phyloP scores from a whole-genome alignment of 495 filamentous ascomycete species.

The Aspergillus cavernicola region DNA sequence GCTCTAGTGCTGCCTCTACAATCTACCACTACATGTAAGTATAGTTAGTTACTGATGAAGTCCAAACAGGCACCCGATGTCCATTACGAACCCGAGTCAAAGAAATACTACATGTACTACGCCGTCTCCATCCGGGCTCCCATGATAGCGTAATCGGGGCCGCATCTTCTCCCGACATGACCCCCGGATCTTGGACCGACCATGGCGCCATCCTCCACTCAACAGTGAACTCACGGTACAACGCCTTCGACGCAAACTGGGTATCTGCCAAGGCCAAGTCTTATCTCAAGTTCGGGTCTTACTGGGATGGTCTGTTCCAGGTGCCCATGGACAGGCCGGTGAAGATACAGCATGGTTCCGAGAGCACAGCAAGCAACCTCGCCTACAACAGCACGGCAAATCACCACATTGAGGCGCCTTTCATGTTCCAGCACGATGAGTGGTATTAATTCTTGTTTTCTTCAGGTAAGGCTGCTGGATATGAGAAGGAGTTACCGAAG shows the following conservation, averaged over 20 bases:
- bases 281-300: constrained; percentile 52
- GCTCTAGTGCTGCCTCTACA: no score
- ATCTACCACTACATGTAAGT: background rate
- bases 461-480: constrained; percentile 57
- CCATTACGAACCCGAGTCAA: background rate
- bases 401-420: constrained; percentile 56
- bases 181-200: background rate
- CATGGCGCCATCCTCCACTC: background rate
- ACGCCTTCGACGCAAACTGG: constrained; percentile 1
- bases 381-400: constrained; percentile 51
- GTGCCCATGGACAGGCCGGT: constrained; percentile 47
- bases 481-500: constrained; percentile 45
- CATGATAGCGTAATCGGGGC: background rate
- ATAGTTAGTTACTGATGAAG: background rate
- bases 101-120: constrained; percentile 4
- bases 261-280: background rate
- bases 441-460: constrained; percentile 69
- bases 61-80: background rate
- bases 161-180: background rate
- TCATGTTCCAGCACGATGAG: constrained; percentile 48
- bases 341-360: constrained; percentile 23
- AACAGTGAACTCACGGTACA: background rate
- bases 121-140: background rate
- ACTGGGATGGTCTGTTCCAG: constrained; percentile 66
- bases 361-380: constrained; percentile 40